Base-by-base conservation (phyloP, 305 asterid species). In the Withania somnifera region DNA sequence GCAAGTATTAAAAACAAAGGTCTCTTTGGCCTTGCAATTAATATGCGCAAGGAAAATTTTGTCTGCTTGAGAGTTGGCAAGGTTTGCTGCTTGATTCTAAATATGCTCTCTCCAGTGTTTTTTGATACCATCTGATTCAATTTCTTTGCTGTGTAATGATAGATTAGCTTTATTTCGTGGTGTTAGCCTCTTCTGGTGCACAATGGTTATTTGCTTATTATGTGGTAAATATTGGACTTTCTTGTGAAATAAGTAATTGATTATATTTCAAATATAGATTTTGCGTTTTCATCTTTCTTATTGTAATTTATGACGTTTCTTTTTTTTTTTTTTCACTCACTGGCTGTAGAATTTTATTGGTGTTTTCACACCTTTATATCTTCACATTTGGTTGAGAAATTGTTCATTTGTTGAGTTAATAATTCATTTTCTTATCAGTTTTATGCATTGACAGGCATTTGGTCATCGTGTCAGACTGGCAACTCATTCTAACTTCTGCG, bases 391-490 rank as follows among this genome's bases (percentile, higher is more conserved):
- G 42, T 66, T 47, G 28, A 38, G 57, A n/a, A 78, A 61, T 81
- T 64, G 51, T 61, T 40, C 50, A 9, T 26, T 26, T 63, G 51
- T 78, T 10, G 83, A 34, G 40, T 63, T 20, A 81, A 45, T 79
- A 15, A 2, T 81, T 60, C 28, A 24, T 52, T 19, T 64, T 83
- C 81, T 81, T 30, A 88, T 82, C 80, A 54, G n/a, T 57, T 79
- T 34, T 77, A 13, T 82, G 64, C 81, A 78, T 66, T 81, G 19
- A 42, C 93, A 96, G 98, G 96, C 89, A 76, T 92, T 90, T 87
- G 99, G 99, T 61, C 99, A 96, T 89, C 89, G 58, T 79, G 98
- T 94, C 77, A 91, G 99, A 88, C 84, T 96, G 88, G 98, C 99
- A 67, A 96, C 98, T 86, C 99, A 96, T 88, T 88, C 91, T 52